A percentile compares a stretch with the other conserved stretches of the same genome.
Evolutionary conservation across 164 flowering plant genomes (phyloP).

Genomic region (Cinnamomum micranthum): DNA sequence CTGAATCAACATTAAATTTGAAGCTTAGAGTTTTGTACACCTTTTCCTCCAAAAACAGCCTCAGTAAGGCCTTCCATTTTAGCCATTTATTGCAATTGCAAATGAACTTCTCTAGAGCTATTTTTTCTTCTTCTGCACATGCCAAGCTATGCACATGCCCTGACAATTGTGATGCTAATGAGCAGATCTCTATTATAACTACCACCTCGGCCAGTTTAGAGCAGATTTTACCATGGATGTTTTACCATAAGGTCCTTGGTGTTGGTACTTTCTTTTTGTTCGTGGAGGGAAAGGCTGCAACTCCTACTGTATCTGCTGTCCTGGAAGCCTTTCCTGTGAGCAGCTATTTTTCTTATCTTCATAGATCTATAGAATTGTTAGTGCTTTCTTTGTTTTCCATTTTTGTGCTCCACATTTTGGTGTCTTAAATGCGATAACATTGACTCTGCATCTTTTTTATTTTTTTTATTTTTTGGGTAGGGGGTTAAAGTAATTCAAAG

Average conservation of each 20-base stretch:
- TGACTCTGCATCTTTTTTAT: not conserved
- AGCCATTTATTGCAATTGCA: not conserved
- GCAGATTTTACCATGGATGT: constrained; percentile 94
- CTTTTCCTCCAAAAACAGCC: not conserved
- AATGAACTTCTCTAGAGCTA: no score
- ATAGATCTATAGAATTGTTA: not conserved
- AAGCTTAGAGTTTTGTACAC: not conserved
- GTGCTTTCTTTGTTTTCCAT: not conserved
- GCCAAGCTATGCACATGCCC: not conserved
- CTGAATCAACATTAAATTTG: not conserved
- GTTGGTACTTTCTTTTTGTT: constrained; percentile 82
- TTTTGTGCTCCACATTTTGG: not conserved
- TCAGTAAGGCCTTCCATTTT: not conserved
- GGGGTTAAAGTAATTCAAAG: constrained; percentile 87
- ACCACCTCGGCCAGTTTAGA: constrained; percentile 95
- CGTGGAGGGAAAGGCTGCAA: constrained; percentile 97
- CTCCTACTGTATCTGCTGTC: constrained; percentile 76
- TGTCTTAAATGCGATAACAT: not conserved
- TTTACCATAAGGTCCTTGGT: constrained; percentile 91
- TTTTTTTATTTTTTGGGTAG: constrained; percentile 36
- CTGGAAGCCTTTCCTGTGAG: constrained; percentile 85
- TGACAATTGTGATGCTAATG: not conserved
- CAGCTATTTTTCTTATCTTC: constrained; percentile 11
- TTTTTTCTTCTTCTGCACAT: not conserved
- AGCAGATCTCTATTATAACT: constrained; percentile 68